Evolutionary conservation across 306 rosid genomes (phyloP), one percentile per base, ranked within the genome.

Genomic region (Cucumis cinereus): DNA sequence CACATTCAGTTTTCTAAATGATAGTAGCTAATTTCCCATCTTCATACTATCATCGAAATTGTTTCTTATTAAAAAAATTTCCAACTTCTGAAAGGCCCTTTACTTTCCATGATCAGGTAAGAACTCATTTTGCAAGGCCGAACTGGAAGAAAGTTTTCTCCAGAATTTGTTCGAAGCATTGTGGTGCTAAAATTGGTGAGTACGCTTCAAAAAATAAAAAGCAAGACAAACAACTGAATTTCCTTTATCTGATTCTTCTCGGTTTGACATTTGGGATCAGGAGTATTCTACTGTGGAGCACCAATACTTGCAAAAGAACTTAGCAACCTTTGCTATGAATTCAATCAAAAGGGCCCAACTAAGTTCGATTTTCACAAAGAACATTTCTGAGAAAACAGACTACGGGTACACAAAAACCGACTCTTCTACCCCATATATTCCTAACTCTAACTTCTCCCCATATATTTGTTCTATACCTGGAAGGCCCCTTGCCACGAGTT

Each of bases 41-140:
- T 45, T 45, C 52, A 4, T 45, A 12, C 52, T 45, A 2, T 13
- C 52, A 45, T 2, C 1, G 52, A 10, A 45, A 45, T 45, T 45
- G 52, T 45, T 45, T 45, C 52, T 45, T 45, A 13, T 45, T 45
- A 45, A 45, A 3, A 45, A 24, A 43, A 2, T 43, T 45, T 8
- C 57, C 75, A 45, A 4, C 14, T 14, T 43, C 75, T 70, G 2
- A 69, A 43, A 69, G 22, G 22, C 20, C 23, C 20, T 62, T 41
- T 45, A 20, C 57, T 77, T 57, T 58, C 52, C 76, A 23, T 49
- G 61, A 30, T 23, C 85, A 95, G 99, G 99, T 95, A 70, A 84
- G 99, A 52, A 95, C 99, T 54, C 99, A 95, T 88, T 95, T 95
- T 81, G 99, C 99, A 16, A 89, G 98, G 92, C 99, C 99, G 57